These are phyloP conservation scores for Lagenidium sp. DNA, from an alignment of 352 stramenopile genomes.

Conservation along the genomic window DNA sequence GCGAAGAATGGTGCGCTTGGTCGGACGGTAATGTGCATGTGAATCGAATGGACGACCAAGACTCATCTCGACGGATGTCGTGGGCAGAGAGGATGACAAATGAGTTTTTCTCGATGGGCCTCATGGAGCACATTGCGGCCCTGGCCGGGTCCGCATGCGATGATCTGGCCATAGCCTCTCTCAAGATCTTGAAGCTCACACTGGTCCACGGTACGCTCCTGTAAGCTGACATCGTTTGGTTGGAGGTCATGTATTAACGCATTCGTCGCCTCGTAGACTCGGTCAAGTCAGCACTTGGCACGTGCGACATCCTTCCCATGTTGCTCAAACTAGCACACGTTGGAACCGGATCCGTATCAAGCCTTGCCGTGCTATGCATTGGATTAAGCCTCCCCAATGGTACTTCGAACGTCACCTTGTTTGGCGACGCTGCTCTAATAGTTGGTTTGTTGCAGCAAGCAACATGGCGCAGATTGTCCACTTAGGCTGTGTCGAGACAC, in stretches of 20 bases:
- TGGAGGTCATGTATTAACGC: not conserved
- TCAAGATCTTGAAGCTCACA: constrained; percentile 43
- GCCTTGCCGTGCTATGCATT: constrained; percentile 41
- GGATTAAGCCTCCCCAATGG: constrained; percentile 45
- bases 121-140: constrained; percentile 23
- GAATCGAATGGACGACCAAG: not conserved
- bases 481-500: constrained; percentile 41
- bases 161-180: constrained; percentile 24
- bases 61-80: not conserved
- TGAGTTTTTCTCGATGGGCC: constrained; percentile 30
- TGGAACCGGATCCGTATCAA: constrained; percentile 23
- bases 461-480: constrained; percentile 44
- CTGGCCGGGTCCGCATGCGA: constrained; percentile 2
- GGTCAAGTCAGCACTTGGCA: constrained; percentile 23
- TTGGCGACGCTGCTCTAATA: not conserved
- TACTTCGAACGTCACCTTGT: constrained; percentile 4
- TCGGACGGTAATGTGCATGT: not conserved
- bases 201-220: constrained; percentile 31
- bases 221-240: not conserved
- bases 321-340: constrained; percentile 37
- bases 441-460: constrained; percentile 19
- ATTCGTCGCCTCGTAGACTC: constrained; percentile 6
- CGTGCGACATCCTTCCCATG: constrained; percentile 24
- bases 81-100: constrained; percentile 24
- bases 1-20: constrained; percentile 27